Evolutionary conservation across 139 green algal species (phyloP), one percentile per base, ranked within the genome.

Genomic region (Tetratostichococcus sp.): DNA sequence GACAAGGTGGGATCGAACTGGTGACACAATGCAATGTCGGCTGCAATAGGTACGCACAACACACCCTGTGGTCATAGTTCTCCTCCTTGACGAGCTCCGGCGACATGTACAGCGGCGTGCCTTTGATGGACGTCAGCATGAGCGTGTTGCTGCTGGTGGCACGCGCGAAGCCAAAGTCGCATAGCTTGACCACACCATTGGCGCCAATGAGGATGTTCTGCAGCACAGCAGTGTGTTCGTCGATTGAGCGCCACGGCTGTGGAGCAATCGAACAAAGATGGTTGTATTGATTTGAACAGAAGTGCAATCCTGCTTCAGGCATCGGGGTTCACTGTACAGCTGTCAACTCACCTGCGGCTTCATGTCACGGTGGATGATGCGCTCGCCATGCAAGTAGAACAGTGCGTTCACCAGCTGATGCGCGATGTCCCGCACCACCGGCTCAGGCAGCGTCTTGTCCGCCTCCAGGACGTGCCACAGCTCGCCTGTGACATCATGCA

Each of bases 31-130:
- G 8, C 11, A 50, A 11, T 50, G 39, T 11, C 11, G 8, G 8
- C 11, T 11, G 8, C 39, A 50, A 50, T 21, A 50, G 6, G 8
- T 22, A 19, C 17, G 16, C 1, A 23, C 1, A 67, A 22, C 83
- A 14, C 71, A 95, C 93, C 67, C 91, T 91, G 84, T 97, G 90
- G 76, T 91, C 93, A 85, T 97, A 99, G 3, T 96, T 92, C 84
- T 97, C 89, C 82, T 99, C 96, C 78, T 99, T 93, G 65, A 99
- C 95, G 33, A 99, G 88, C 84, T 99, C 96, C 26, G 96, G 96
- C 16, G 96, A 96, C 92, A 99, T 99, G 90, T 99, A 99, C 58
- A 99, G 85, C 5, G 96, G 96, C 34, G 96, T 99, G 73, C 96
- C 94, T 86, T 98, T 98, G 76, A 97, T 97, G 70, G 85, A 94